Percentiles rank a stretch among this genome's conserved stretches.
Conservation (phyloP, 2,329 filamentous ascomycete genomes). For the Knoxdaviesia capensis region DNA sequence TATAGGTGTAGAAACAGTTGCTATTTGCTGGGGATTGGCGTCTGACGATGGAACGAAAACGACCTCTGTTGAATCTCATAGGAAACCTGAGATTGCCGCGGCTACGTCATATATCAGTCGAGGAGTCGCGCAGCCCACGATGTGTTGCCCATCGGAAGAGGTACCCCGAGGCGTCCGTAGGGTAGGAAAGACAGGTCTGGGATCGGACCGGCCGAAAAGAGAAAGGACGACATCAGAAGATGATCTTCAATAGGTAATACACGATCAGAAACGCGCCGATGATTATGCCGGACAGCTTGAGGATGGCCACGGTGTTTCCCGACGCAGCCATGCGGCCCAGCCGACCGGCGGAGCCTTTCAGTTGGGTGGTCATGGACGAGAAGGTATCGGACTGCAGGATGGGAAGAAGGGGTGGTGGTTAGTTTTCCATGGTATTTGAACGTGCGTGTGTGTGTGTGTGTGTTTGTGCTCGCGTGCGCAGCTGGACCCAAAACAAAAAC, state of each 20-base stretch:
- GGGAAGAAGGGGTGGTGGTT: neutral
- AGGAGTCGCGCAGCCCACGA: too few species aligned
- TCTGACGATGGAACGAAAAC: too few species aligned
- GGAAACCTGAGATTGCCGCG: too few species aligned
- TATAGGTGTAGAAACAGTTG: too few species aligned
- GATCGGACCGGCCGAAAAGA: neutral
- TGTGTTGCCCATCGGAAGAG: too few species aligned
- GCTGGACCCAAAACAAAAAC: neutral
- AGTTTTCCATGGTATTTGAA: neutral
- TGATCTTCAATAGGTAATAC: conserved; percentile 49
- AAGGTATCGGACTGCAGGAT: conserved; percentile 67
- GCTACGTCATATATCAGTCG: too few species aligned
- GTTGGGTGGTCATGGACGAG: conserved; percentile 60
- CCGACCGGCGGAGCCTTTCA: conserved; percentile 68
- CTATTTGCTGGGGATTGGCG: too few species aligned
- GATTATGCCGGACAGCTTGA: conserved; percentile 76
- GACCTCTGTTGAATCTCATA: too few species aligned
- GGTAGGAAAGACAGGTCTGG: too few species aligned
- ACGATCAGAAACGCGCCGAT: conserved; percentile 52
- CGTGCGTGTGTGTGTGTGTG: neutral
- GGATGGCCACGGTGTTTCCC: conserved; percentile 76
- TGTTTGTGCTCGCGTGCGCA: too few species aligned
- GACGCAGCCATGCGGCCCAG: conserved; percentile 77
- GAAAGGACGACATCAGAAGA: conserved; percentile 25
- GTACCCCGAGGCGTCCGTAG: too few species aligned